Base-by-base conservation (phyloP, 805 yeast genomes). In the Wickerhamiella australiensis region DNA sequence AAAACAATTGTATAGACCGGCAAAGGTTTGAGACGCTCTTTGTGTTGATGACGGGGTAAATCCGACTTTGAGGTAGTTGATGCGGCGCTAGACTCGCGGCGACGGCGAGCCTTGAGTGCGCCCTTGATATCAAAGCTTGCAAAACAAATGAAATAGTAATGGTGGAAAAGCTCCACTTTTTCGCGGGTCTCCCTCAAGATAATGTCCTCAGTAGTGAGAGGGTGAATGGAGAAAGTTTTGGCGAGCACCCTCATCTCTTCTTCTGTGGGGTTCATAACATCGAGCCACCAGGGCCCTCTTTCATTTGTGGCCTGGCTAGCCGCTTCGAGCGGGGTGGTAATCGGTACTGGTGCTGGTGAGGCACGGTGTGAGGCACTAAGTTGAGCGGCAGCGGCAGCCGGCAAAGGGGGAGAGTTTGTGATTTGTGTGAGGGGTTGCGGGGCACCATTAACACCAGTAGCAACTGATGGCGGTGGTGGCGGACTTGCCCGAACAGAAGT, bases 171-270 rank as follows among this genome's bases (percentile, higher is more conserved):
- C 66, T 90, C 98, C 18, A 90, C 96, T 61, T 90, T 90, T 64
- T 90, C 98, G 56, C 97, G 77, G 0, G 95, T 83, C 62, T 90
- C 98, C 1, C 95, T 95, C 26, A 88, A 67, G 53, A 84, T 82
- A 44, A 90, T 88, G 67, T 90, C 98, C 62, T 90, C 98, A 0
- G 96, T 85, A 0, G 98, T 90, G 58, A 90, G 74, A 0, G 98
- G 98, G 65, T 90, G 98, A 50, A 90, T 85, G 0, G 94, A 95
- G 67, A 90, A 90, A 0, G 96, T 79, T 59, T 86, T 86, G 23
- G 94, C 78, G 12, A 90, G 58, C 0, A 82, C 92, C 59, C 90
- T 87, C 94, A 92, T 85, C 64, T 90, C 98, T 57, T 87, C 96
- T 60, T 92, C 97, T 0, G 95, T 84, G 9, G 98, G 98, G 59